Percentiles rank a stretch among this genome's conserved stretches.
Conservation (phyloP, 225 moss, liverwort and hornwort genomes). For the Marchantia polymorpha region DNA sequence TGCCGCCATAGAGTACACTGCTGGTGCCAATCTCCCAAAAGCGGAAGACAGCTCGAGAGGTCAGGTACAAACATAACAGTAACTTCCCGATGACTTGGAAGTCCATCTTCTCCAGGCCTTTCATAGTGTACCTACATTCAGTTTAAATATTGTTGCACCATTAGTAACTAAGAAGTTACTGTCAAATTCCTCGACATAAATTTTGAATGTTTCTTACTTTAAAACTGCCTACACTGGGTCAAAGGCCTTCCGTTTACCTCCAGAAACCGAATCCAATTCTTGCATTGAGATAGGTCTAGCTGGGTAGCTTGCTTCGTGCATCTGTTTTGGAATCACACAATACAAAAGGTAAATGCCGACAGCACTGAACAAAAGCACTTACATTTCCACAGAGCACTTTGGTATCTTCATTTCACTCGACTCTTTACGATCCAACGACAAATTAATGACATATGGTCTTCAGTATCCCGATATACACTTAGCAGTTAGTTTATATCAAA, state of each 20-base stretch:
- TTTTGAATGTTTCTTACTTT: not conserved
- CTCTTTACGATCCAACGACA: too few species aligned
- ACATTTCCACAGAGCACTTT: too few species aligned
- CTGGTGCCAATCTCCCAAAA: conserved; percentile 65
- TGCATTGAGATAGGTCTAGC: conserved; percentile 78
- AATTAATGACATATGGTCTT: too few species aligned
- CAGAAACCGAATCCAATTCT: conserved; percentile 73
- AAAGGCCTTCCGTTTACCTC: conserved; percentile 48
- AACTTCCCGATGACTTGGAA: conserved; percentile 71
- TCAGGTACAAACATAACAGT: conserved; percentile 87
- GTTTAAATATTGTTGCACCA: not conserved
- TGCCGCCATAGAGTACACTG: conserved; percentile 72
- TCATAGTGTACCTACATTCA: conserved; percentile 75
- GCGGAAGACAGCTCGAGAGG: conserved; percentile 58
- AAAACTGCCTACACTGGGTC: not conserved
- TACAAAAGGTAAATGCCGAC: too few species aligned
- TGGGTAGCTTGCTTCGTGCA: conserved; percentile 75
- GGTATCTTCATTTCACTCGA: too few species aligned
- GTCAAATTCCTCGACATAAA: not conserved
- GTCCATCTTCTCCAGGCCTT: conserved; percentile 81
- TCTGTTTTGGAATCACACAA: conserved; percentile 36
- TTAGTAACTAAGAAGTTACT: not conserved
- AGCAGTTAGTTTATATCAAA: too few species aligned
- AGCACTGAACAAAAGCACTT: too few species aligned
- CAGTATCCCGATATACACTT: too few species aligned